Base-by-base conservation (phyloP, 228 moss, liverwort and hornwort species). In the Sphagnum magellanicum region DNA sequence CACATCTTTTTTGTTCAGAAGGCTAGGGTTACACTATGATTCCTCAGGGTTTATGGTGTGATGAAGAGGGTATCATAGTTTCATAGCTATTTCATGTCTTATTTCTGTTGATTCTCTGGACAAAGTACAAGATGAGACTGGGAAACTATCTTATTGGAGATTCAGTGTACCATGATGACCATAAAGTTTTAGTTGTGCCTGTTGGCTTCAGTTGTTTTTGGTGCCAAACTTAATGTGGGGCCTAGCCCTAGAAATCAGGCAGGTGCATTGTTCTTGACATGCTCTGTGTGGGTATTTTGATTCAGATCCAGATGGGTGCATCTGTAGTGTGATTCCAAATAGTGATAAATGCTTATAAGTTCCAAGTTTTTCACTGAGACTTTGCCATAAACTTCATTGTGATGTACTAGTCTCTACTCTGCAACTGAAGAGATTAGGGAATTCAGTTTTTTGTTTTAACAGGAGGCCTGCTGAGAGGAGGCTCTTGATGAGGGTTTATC, bases 281-380 rank as follows among this genome's bases (percentile, higher is more conserved):
- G 48, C 66, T 32, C 60, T 71, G 50, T 66, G 53, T 76, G 67
- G 60, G 6, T 52, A 49, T 53, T 5, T 76, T 16, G 52, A 51
- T 79, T 75, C 92, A 96, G 96, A 87, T 78, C 53, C 78, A 50
- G 67, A 78, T 67, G 90, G 90, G 65, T 91, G 97, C 81, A 73
- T 97, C 77, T 93, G 97, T 87, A 61, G 49, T 76, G 85, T 85
- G 51, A 12, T 66, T 0, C 3, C 80, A 51, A 51, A 61, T 59
- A 49, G 71, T 49, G 52, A 79, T 48, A 70, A 74, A 53, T 88
- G 88, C 72, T 72, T 74, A 84, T 88, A 76, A 71, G 72, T 68
- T 0, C 57, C 10, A 32, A 32, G 32, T 32, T 32, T 32, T 32
- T 32, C 32, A 32, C 32, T 32, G 32, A 32, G 32, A 32, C 32